Evolutionary conservation across 2,329 filamentous ascomycete genomes (phyloP), one percentile per base, ranked within the genome.

Genomic region (Colletotrichum sp.): DNA sequence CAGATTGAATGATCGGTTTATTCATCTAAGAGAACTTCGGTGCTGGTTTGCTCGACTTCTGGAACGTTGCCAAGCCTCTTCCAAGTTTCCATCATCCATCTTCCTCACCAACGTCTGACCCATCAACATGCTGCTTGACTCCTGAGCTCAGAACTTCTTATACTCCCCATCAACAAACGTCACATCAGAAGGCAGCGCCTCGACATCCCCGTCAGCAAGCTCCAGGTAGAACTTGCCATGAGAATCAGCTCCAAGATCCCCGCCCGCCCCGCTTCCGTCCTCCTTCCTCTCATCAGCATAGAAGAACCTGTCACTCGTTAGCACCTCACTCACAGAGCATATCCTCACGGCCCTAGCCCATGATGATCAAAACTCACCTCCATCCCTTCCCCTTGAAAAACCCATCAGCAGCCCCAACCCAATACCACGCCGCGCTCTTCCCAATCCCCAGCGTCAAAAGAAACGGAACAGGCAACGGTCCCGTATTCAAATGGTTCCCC

Each of bases 141-240:
- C 2, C 6, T 8, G 10, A 1, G 4, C 7, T 60, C 55, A 69
- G 24, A 78, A 73, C 63, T 78, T 66, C 13, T 64, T 71, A 15
- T 75, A 77, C 39, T 76, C 55, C 7, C 69, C 69, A 34, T 71
- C 57, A n/a, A 57, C 63, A 57, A 76, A 76, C 4, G 73, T 72
- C 3, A 76, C 64, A 21, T 62, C 62, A 0, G 73, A 72, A 1
- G 59, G 73, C 32, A 72, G 6, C 3, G 28, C 72, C 21, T 36
- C 57, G 1, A 57, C 44, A 13, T 65, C 24, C 8, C 67, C 72
- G 6, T 77, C 75, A 1, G 72, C 75, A 26, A 77, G 75, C 39
- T 69, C 28, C 36, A 76, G 5, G 34, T 77, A 77, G 21, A 76
- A 71, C 44, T 72, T 72, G n/a, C 67, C 75, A 18, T 69, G 73